phyloP scores from a whole-genome alignment of 495 filamentous ascomycete species.

The Penicillium maclennaniae region DNA sequence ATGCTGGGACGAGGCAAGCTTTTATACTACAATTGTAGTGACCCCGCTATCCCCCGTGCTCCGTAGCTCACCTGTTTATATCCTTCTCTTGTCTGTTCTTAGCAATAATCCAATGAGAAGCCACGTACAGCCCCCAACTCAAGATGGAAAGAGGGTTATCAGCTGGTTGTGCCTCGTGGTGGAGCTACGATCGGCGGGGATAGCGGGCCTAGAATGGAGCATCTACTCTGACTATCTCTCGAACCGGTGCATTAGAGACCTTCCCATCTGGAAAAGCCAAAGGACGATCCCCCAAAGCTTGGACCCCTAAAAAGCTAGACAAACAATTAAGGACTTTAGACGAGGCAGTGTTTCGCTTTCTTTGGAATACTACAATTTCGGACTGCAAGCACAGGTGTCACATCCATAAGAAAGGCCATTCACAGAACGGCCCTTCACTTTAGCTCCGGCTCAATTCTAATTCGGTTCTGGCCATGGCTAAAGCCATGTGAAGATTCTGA shows the following conservation, averaged over 20 bases:
- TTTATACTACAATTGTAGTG: slow-evolving; percentile 8
- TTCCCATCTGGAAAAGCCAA: neutral
- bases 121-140: neutral
- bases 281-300: neutral
- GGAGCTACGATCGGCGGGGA: slow-evolving; percentile 17
- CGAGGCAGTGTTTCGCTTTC: neutral
- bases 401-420: neutral
- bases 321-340: neutral
- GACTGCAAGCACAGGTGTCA: neutral
- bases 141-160: neutral
- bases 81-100: neutral
- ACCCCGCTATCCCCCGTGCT: neutral
- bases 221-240: neutral
- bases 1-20: neutral
- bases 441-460: too few species aligned
- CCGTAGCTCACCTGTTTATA: neutral
- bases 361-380: too few species aligned
- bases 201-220: slow-evolving; percentile 12
- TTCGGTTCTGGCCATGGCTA: too few species aligned
- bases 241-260: neutral
- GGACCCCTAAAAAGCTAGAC: neutral
- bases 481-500: too few species aligned
- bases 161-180: slow-evolving; percentile 1
- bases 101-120: neutral
- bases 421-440: too few species aligned